Evolutionary conservation across 306 rosid genomes (phyloP), one percentile per base, ranked within the genome.

Genomic region (Vigna nakashimae): DNA sequence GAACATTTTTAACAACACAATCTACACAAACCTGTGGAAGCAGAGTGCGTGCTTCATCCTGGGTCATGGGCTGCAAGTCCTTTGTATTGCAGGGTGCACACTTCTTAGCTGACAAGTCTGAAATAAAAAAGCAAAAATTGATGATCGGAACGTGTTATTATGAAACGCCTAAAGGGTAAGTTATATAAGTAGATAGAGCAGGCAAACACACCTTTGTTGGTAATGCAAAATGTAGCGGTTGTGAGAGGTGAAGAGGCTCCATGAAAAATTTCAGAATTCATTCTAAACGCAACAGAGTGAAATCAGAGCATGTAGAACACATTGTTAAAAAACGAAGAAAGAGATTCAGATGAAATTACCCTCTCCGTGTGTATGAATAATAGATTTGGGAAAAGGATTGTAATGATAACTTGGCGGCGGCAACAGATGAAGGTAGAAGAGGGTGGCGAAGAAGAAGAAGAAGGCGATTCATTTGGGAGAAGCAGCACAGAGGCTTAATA

Each of bases 81-180:
- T 86, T 89, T n/a, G 86, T 17, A 58, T 76, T 51, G 81, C 98
- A 93, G 9, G 97, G 93, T 51, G 87, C 94, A 38, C 98, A 93
- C 75, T 89, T 90, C 76, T 87, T 87, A 40, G 55, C 55, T 46
- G 90, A 76, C 78, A 93, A 79, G 84, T 88, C 98, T 93, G 73
- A 79, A 78, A 6, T 38, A 76, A 15, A n/a, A 36, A 28, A 55
- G 4, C 24, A 60, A 0, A 14, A 20, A n/a, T 11, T 43, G 32
- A 64, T 15, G 6, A n/a, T 4, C n/a, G 40, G 50, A 26, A 24
- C 15, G 49, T 20, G 38, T 59, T 57, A 34, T 60, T 48, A 34
- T 24, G 45, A 59, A 69, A 70, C 71, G 28, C 26, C 14, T 40
- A 63, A 4, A 15, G 20, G 17, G 75, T 30, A 26, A 74, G 55